phyloP scores from a whole-genome alignment of 1,284 basidiomycete genomes.

The Fomitopsis pinicola region DNA sequence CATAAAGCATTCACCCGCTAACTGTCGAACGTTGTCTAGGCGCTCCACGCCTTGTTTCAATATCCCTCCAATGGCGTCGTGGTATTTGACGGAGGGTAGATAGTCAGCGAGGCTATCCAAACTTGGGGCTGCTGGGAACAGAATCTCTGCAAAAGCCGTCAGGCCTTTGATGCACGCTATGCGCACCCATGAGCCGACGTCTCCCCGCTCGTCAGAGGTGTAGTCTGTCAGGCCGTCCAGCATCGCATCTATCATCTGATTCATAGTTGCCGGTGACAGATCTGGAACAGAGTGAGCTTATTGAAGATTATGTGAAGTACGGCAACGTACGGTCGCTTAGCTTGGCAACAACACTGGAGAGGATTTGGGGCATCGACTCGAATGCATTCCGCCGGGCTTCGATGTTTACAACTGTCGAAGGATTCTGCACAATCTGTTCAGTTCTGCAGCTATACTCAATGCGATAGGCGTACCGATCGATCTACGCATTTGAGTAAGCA shows the following conservation, averaged over 20 bases:
- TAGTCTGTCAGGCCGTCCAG: slow-evolving; percentile 82
- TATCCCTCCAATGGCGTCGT: slow-evolving; percentile 59
- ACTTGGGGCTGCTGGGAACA: slow-evolving; percentile 40
- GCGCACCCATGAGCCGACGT: slow-evolving; percentile 97
- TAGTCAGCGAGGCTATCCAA: slow-evolving; percentile 47
- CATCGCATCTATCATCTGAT: slow-evolving; percentile 47
- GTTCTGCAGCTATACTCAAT: slow-evolving; percentile 7
- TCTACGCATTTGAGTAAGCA: slow-evolving; percentile 61
- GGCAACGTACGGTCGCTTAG: slow-evolving; percentile 42
- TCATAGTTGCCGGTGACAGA: slow-evolving; percentile 39
- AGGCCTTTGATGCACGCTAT: slow-evolving; percentile 69
- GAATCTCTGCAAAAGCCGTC: slow-evolving; percentile 40
- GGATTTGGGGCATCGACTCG: slow-evolving; percentile 57
- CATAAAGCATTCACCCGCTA: slow-evolving; percentile 64
- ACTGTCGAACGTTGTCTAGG: slow-evolving; percentile 85
- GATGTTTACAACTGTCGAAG: slow-evolving; percentile 43
- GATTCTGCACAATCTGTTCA: slow-evolving; percentile 33
- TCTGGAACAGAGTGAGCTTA: slow-evolving; percentile 31
- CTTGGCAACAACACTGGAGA: slow-evolving; percentile 41
- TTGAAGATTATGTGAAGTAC: background rate
- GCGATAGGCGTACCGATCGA: slow-evolving; percentile 40
- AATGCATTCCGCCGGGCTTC: slow-evolving; percentile 73
- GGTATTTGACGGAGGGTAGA: slow-evolving; percentile 56
- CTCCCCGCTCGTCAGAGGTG: slow-evolving; percentile 90
- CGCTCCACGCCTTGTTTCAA: slow-evolving; percentile 90